phyloP scores from a whole-genome alignment of 2,329 filamentous ascomycete species.

The Lachnellula hyalina region DNA sequence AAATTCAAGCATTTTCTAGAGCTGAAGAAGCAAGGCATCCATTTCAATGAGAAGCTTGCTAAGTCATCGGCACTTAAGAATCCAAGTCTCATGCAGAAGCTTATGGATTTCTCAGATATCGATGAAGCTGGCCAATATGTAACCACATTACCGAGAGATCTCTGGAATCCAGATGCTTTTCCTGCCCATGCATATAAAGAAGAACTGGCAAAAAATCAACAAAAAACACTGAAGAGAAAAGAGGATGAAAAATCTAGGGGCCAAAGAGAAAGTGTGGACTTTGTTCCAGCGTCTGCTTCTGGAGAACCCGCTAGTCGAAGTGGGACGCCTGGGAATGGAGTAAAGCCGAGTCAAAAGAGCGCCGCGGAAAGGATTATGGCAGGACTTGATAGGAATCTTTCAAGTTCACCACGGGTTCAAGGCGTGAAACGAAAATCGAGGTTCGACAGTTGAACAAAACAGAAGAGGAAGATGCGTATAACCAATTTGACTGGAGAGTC shows the following conservation, averaged over 20 bases:
- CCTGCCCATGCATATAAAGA: slow-evolving; percentile 50
- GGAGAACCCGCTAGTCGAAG: slow-evolving; percentile 20
- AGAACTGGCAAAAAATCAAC: slow-evolving; percentile 44
- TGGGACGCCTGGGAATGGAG: slow-evolving; percentile 18
- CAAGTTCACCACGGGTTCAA: slow-evolving; percentile 28
- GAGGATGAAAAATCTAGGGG: slow-evolving; percentile 29
- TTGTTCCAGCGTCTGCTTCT: slow-evolving; percentile 26
- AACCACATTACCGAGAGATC: slow-evolving; percentile 50
- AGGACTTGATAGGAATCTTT: slow-evolving; percentile 28
- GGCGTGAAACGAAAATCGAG: slow-evolving; percentile 31
- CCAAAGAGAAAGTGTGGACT: slow-evolving; percentile 29
- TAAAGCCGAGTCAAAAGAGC: slow-evolving; percentile 24
- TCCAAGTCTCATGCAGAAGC: slow-evolving; percentile 65
- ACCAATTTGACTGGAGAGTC: no score
- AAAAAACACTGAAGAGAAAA: slow-evolving; percentile 27
- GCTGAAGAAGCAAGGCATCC: slow-evolving; percentile 69
- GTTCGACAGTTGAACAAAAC: slow-evolving; percentile 28
- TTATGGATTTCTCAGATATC: slow-evolving; percentile 63
- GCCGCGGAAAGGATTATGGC: slow-evolving; percentile 33
- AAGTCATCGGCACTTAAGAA: slow-evolving; percentile 64
- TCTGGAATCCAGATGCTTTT: slow-evolving; percentile 55
- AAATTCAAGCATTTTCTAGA: slow-evolving; percentile 71
- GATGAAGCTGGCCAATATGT: slow-evolving; percentile 56
- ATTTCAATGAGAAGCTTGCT: slow-evolving; percentile 73
- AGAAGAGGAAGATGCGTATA: not conserved